Evolutionary conservation across 179 eudicot species (phyloP), one percentile per base, ranked within the genome.

Genomic region (Dionaea muscipula): DNA sequence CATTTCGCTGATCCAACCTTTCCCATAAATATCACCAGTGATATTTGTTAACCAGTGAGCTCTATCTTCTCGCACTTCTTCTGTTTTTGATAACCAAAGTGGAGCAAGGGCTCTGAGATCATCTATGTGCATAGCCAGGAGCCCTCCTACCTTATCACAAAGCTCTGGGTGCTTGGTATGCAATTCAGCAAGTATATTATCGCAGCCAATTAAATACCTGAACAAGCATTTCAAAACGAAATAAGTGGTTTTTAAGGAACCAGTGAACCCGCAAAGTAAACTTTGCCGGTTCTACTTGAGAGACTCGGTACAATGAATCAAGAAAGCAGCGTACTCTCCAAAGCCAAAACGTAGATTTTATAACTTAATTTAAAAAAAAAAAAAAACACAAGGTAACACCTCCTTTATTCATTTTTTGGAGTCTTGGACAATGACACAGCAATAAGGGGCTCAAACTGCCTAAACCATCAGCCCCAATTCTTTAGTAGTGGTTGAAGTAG

Each of bases 1-100:
- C 98, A 91, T 91, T 80, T 91, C 96, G 65, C 98, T 91, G 47
- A 91, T 91, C 96, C 98, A 91, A 13, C 98, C 94, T 35, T 70
- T 69, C 13, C 80, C 88, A 74, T 82, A 87, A 46, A 87, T 73
- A 63, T 91, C 98, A 61, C 98, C 98, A 13, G 96, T 91, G 38
- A 84, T 72, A 72, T 91, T 91, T 20, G 86, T 87, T 26, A 75
- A 75, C 96, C 96, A 91, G 35, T 91, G 98, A 59, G 81, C 89
- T 69, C 62, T 84, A 66, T 91, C 98, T 76, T 60, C 94, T 57
- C 96, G 80, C 52, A 84, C 93, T 79, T 84, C 98, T 67, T 91
- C 98, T n/a, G 93, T 80, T 75, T 91, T 91, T 28, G 98, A 84
- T 26, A 91, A 80, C 98, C 98, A 91, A 77, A 82, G 70, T 0